Evolutionary conservation across 495 filamentous ascomycete genomes (phyloP), one percentile per base, ranked within the genome.

Genomic region (Massariosphaeria phaeospora): DNA sequence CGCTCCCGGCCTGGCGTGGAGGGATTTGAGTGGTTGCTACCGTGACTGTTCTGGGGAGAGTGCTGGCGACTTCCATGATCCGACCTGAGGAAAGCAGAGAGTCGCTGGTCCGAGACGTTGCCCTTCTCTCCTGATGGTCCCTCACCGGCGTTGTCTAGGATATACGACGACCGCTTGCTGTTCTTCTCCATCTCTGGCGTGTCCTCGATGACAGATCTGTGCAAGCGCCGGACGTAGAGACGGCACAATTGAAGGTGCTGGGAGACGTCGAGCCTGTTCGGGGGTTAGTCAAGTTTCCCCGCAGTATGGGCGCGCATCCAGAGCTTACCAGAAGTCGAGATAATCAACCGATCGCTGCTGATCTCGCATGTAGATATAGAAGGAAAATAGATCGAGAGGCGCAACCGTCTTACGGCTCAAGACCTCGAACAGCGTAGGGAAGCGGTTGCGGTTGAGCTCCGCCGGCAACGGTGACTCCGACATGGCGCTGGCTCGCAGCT

Each of bases 311-410:
- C n/a, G n/a, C n/a, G n/a, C n/a, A n/a, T n/a, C n/a, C n/a, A 17
- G 12, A 46, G 31, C 48, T n/a, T 75, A 98, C 93, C 94, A 99
- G 70, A 99, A 99, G 69, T 99, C 93, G 12, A 99, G 76, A 63
- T 97, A 97, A 64, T 99, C 93, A 8, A 99, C 90, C 3, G 91
- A 95, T 67, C 91, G 81, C 67, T 97, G 91, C 72, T 96, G 90
- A 69, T 99, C 94, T 51, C 93, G 80, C 93, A 99, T 99, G 72
- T 95, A 99, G 64, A 99, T 97, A 76, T 97, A 97, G 76, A 97
- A 97, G 2, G 91, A 95, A 74, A 93, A 97, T 10, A 99, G 79
- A 68, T 97, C 94, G 31, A 97, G 91, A 0, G 93, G 93, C 38
- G 94, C 84, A 17, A 91, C 76, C 2, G 93, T 99, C 38, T 87